Percentiles rank a stretch among this genome's conserved stretches.
These are phyloP conservation scores for Zymoseptoria ardabiliae DNA, from an alignment of 2,329 filamentous ascomycete genomes.

Conservation along the genomic window DNA sequence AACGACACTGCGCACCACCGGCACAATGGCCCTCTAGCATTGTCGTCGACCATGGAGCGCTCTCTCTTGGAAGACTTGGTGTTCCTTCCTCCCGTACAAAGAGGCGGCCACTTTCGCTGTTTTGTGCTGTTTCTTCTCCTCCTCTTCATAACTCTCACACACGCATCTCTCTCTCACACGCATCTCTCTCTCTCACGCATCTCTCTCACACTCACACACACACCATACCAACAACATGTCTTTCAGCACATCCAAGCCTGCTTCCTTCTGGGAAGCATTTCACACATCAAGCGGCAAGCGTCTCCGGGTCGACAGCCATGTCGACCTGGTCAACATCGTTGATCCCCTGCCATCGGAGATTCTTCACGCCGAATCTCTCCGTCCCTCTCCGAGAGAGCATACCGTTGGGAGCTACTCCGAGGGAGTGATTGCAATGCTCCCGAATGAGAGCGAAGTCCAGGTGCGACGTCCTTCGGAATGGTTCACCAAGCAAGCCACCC, in stretches of 20 bases:
- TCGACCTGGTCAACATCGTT: background rate
- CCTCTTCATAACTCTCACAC: background rate
- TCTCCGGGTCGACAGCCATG: background rate
- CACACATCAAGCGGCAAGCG: background rate
- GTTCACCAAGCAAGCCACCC: background rate
- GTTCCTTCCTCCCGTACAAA: background rate
- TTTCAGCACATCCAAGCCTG: background rate
- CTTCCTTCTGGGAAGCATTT: background rate
- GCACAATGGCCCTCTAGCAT: background rate
- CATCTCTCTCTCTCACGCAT: background rate
- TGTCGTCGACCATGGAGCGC: background rate
- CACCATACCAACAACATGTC: background rate
- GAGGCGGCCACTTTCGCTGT: background rate
- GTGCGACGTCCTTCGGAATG: background rate
- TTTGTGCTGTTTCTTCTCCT: background rate
- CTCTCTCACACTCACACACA: background rate
- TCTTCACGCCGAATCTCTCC: background rate
- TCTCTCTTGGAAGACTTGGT: background rate
- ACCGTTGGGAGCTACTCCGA: background rate
- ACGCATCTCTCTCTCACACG: background rate
- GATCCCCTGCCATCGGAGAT: background rate
- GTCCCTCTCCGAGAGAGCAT: background rate
- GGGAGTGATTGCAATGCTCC: background rate
- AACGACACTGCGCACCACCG: background rate
- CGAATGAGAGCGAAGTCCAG: background rate